A percentile compares a stretch with the other conserved stretches of the same genome.
Conservation (phyloP, 345 rosid genomes). For the Schrenkiella parvula region DNA sequence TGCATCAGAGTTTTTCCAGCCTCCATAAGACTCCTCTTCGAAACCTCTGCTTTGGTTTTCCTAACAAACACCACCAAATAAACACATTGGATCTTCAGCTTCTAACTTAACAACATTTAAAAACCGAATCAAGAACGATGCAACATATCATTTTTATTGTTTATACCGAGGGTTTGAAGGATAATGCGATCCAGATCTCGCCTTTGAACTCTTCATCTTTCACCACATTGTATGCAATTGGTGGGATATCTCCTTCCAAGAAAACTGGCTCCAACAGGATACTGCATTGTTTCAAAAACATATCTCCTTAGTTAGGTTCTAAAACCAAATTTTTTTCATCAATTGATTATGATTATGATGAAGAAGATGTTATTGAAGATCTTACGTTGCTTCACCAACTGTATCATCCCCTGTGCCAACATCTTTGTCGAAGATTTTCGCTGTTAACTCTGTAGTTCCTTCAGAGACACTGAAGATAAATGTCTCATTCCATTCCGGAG, state of each 20-base stretch:
- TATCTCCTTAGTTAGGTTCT: not conserved
- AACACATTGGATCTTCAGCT: not conserved
- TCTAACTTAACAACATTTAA: not conserved
- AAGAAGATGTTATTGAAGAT: not conserved
- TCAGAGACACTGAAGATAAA: slow-evolving; percentile 59
- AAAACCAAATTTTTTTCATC: not conserved
- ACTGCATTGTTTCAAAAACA: slow-evolving; percentile 34
- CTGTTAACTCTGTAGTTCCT: slow-evolving; percentile 43
- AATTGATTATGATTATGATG: not conserved
- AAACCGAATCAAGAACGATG: not conserved
- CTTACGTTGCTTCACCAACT: slow-evolving; percentile 74
- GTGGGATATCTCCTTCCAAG: slow-evolving; percentile 48
- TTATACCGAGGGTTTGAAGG: slow-evolving; percentile 64
- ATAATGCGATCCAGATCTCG: slow-evolving; percentile 61
- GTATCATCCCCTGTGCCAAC: slow-evolving; percentile 47
- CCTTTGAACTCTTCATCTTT: slow-evolving; percentile 60
- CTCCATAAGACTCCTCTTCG: slow-evolving; percentile 48
- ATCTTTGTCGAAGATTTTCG: slow-evolving; percentile 76
- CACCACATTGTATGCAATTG: slow-evolving; percentile 65
- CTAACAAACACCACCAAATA: slow-evolving; percentile 16
- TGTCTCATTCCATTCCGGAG: slow-evolving; percentile 81
- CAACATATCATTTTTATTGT: not conserved
- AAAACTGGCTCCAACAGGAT: slow-evolving; percentile 61
- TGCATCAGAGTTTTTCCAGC: slow-evolving; percentile 57
- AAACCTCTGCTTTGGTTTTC: slow-evolving; percentile 32